Evolutionary conservation across 345 rosid genomes (phyloP), one percentile per base, ranked within the genome.

Genomic region (Geranium rotundifolium): DNA sequence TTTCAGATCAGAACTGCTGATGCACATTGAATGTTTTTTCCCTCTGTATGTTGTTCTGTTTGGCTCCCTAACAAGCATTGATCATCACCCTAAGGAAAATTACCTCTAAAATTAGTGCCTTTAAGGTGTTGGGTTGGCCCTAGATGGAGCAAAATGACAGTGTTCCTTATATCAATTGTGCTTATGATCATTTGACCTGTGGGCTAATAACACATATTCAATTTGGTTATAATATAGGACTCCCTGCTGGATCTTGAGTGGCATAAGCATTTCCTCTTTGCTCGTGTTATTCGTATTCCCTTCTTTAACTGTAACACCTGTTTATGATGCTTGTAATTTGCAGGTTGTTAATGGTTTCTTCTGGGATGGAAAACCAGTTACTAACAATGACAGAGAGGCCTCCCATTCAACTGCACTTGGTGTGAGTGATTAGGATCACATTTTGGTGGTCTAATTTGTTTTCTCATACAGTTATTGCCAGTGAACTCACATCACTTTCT

Each of bases 281-380:
- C 41, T 34, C 10, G 41, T 34, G 41, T 0, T 34, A 34, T 34
- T 34, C 41, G 10, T 34, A 34, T 34, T 5, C 7, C 10, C 41
- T 34, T 34, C 10, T 8, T 34, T 34, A 34, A 34, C 41, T 34
- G 10, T 56, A 20, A 58, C 58, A 31, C 52, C 54, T 50, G 30
- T 63, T 6, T 30, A 14, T 57, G 7, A 59, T 76, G 46, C 19
- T 67, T 63, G 29, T 57, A 20, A 69, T 70, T 19, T 65, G 63
- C 75, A 93, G 99, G 95, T 93, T 30, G 85, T 90, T 31, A 90
- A 93, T 79, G 99, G 99, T 67, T 93, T 93, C 82, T 93, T 93
- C 72, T 84, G 81, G 87, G 96, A 72, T 73, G 90, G 90, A 57
- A 80, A 85, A 65, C 86, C 81, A 59, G 82, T 85, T 65, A n/a